Conservation (phyloP, 176 grass and related monocot species). For the Triticum urartu region DNA sequence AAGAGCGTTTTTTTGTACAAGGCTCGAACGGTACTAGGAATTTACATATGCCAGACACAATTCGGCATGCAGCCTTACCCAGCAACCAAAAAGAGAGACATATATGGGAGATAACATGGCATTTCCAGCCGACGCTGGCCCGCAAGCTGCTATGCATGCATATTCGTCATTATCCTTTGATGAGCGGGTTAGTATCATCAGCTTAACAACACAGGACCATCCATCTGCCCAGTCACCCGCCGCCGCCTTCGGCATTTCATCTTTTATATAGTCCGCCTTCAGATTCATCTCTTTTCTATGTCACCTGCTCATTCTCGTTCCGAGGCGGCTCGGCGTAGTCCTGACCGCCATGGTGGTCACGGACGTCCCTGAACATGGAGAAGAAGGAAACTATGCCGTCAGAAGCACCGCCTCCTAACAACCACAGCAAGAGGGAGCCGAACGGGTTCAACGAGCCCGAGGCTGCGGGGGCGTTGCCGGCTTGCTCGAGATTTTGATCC, state of each 20-base stretch:
- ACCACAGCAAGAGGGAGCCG: constrained; percentile 72
- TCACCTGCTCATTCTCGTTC: constrained; percentile 70
- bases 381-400: constrained; percentile 95
- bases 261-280: background rate
- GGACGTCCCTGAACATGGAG: constrained; percentile 83
- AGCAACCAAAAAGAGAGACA: constrained; percentile 20
- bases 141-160: constrained; percentile 31
- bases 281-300: constrained; percentile 29
- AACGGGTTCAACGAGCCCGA: constrained; percentile 55
- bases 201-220: background rate
- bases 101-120: constrained; percentile 19
- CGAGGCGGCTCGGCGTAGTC: constrained; percentile 44
- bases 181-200: background rate
- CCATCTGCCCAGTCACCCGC: background rate
- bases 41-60: constrained; percentile 44
- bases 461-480: constrained; percentile 42
- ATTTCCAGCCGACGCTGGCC: constrained; percentile 27
- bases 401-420: constrained; percentile 75
- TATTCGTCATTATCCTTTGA: constrained; percentile 57
- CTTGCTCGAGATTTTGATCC: constrained; percentile 44
- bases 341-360: constrained; percentile 79
- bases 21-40: constrained; percentile 25
- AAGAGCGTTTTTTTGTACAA: constrained; percentile 41
- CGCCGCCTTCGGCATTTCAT: background rate
- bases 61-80: constrained; percentile 15